These are phyloP conservation scores for Metarhizium robertsii DNA, from an alignment of 2,329 filamentous ascomycete genomes.

Conservation along the genomic window DNA sequence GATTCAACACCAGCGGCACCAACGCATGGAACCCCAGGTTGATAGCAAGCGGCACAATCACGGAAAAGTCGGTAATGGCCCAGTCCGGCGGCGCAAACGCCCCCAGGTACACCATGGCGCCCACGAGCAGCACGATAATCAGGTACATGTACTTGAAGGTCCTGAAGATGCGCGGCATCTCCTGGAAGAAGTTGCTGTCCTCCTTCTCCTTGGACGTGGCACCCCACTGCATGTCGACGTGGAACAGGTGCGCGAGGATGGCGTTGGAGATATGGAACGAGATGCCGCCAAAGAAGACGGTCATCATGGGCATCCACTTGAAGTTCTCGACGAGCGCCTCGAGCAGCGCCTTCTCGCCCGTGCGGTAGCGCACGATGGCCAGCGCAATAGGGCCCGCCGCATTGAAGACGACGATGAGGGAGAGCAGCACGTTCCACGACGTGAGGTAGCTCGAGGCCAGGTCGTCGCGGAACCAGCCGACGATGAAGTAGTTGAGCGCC, in stretches of 20 bases:
- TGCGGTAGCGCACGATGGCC: constrained; percentile 53
- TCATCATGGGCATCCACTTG: constrained; percentile 51
- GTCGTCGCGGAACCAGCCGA: constrained; percentile 61
- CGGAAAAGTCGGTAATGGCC: constrained; percentile 48
- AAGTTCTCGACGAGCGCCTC: constrained; percentile 34
- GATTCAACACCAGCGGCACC: constrained; percentile 51
- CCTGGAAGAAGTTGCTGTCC: constrained; percentile 45
- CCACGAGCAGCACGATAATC: constrained; percentile 35
- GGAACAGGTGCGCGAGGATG: constrained; percentile 32
- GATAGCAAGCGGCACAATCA: constrained; percentile 46
- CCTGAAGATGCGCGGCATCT: constrained; percentile 44
- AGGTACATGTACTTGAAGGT: constrained; percentile 45
- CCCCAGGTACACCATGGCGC: constrained; percentile 38
- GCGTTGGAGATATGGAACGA: constrained; percentile 32
- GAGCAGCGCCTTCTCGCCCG: constrained; percentile 42
- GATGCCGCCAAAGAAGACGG: constrained; percentile 34
- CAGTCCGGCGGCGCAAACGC: constrained; percentile 41
- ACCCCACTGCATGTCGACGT: constrained; percentile 38
- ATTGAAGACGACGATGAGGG: constrained; percentile 56
- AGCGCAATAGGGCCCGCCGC: constrained; percentile 51
- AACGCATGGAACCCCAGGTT: constrained; percentile 32
- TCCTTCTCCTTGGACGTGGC: constrained; percentile 51
- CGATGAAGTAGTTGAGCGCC: constrained; percentile 58
- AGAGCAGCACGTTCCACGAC: constrained; percentile 54
- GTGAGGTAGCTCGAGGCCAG: constrained; percentile 60